A percentile compares a stretch with the other conserved stretches of the same genome.
These are phyloP conservation scores for Candida tetrigidarum DNA, from an alignment of 1,139 yeast genomes.

Conservation along the genomic window DNA sequence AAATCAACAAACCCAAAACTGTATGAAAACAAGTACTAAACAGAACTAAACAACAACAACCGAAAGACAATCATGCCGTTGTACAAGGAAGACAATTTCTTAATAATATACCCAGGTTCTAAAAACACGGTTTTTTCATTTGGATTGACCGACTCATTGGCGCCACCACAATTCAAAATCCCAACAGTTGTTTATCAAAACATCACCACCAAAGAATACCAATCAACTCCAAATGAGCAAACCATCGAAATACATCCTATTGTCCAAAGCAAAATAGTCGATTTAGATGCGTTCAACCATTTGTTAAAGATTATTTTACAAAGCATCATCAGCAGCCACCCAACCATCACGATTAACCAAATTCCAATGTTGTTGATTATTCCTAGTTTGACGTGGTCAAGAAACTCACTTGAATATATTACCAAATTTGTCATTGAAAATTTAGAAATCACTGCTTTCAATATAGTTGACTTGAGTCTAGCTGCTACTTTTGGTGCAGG, in stretches of 20 bases:
- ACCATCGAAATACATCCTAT: slow-evolving; percentile 62
- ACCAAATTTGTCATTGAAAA: slow-evolving; percentile 79
- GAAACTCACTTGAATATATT: slow-evolving; percentile 64
- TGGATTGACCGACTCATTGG: slow-evolving; percentile 78
- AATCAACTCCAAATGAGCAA: slow-evolving; percentile 35
- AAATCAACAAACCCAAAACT: not conserved
- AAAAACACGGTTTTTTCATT: slow-evolving; percentile 72
- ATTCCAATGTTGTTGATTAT: slow-evolving; percentile 58
- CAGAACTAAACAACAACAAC: not conserved
- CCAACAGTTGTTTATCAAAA: slow-evolving; percentile 77
- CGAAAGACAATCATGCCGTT: slow-evolving; percentile 52
- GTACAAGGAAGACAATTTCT: slow-evolving; percentile 62
- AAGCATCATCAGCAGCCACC: slow-evolving; percentile 56
- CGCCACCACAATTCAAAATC: slow-evolving; percentile 75
- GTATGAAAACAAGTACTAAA: not conserved
- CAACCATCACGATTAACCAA: slow-evolving; percentile 52
- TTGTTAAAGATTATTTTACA: slow-evolving; percentile 63
- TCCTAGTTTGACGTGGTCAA: slow-evolving; percentile 72
- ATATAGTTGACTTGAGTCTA: slow-evolving; percentile 68
- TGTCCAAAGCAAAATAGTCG: slow-evolving; percentile 60
- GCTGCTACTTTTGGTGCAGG: slow-evolving; percentile 79
- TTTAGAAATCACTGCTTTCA: slow-evolving; percentile 73
- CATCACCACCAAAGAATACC: slow-evolving; percentile 42
- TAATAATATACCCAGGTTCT: slow-evolving; percentile 84
- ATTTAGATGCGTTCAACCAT: slow-evolving; percentile 73